Base-by-base conservation (phyloP, 805 yeast species). In the Pichia insulana region DNA sequence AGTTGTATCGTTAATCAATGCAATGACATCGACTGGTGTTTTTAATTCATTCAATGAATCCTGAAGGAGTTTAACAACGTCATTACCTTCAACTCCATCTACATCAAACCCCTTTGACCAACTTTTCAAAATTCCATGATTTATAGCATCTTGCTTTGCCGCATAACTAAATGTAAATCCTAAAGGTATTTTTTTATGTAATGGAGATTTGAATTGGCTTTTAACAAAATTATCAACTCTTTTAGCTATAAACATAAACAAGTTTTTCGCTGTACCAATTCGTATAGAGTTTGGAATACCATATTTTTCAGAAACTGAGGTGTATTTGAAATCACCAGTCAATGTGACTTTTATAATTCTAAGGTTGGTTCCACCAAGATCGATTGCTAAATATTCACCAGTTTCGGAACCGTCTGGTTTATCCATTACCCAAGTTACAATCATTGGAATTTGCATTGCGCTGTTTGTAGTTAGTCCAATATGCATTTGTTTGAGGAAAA, bases 71-170 rank as follows among this genome's bases (percentile, higher is more conserved):
- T 95, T 94, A 40, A 84, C 96, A 47, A 90, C 96, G 59, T 90
- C 94, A 45, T 83, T 76, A 50, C 96, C 96, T 69, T 90, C 97
- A 44, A 90, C 96, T 46, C 82, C 86, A 46, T 76, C 83, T 54
- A 90, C 87, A 64, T 90, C 96, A 67, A 85, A 90, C 51, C 97
- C 98, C 70, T 90, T 90, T 49, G 97, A 90, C 97, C 97, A 90
- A 65, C 90, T 76, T 71, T 87, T 96, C 59, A 90, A 74, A 43
- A 83, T 60, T 63, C 97, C 98, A 53, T 74, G 71, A 70, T 86
- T 83, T 63, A 90, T 86, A 47, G 83, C 83, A 52, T 69, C 62
- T 67, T 90, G 98, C 34, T 83, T 69, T 34, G 85, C 83, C 17
- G 97, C 97, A 70, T 81, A 90, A 12, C 94, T 82, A 70, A 90